Conservation (phyloP, 169 alveolate species). For the Eimeria maxima region DNA sequence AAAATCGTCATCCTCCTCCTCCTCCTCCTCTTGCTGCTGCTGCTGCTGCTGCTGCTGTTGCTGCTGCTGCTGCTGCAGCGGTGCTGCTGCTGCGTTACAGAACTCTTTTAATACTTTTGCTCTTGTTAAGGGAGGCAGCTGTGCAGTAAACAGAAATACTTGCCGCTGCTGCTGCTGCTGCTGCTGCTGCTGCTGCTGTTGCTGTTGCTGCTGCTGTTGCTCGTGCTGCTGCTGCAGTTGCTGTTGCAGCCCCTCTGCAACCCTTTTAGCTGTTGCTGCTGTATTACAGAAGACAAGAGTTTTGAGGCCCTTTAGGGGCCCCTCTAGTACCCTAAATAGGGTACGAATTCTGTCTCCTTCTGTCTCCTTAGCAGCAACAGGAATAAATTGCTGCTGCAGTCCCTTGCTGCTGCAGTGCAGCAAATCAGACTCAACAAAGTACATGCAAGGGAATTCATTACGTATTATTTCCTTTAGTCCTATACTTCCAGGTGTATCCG, state of each 20-base stretch:
- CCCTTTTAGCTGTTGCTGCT: slow-evolving; percentile 61
- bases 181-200: too few relatives aligned
- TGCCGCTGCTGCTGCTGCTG: too few relatives aligned
- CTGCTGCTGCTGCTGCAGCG: too few relatives aligned
- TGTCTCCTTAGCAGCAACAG: slow-evolving; percentile 25
- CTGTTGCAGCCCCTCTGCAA: slow-evolving; percentile 44
- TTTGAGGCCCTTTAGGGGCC: slow-evolving; percentile 21
- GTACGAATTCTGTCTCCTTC: neutral
- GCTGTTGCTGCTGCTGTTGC: too few relatives aligned
- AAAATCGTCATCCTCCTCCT: too few relatives aligned
- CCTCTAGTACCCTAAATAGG: slow-evolving; percentile 34
- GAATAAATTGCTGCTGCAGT: slow-evolving; percentile 71
- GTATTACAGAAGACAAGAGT: slow-evolving; percentile 72
- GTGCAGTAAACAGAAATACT: neutral
- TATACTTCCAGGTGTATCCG: neutral
- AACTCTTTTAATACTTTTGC: neutral
- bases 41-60: slow-evolving; percentile 27
- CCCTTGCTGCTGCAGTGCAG: slow-evolving; percentile 51
- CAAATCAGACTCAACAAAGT: neutral
- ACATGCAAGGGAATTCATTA: neutral
- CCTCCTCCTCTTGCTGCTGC: too few relatives aligned
- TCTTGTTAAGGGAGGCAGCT: slow-evolving; percentile 6
- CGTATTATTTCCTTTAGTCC: neutral
- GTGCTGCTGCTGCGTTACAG: too few relatives aligned
- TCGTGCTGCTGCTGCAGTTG: slow-evolving; percentile 19